Evolutionary conservation across 495 filamentous ascomycete genomes (phyloP).

Genomic region (Aspergillus sclerotioniger): DNA sequence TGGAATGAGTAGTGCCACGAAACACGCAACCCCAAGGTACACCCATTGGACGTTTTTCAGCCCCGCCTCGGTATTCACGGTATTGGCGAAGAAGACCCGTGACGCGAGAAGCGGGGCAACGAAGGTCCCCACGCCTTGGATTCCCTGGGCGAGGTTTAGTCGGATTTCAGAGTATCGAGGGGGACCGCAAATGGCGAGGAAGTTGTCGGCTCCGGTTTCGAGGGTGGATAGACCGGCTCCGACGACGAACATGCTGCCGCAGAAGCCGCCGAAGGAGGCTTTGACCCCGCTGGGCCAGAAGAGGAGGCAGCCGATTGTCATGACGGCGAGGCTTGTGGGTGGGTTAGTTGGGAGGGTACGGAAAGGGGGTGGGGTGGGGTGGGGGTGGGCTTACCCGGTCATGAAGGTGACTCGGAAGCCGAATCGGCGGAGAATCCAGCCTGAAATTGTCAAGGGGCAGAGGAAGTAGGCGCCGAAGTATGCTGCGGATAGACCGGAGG

Average conservation of each 20-base stretch:
- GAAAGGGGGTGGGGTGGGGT: neutral
- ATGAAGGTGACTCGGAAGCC: slow-evolving; percentile 61
- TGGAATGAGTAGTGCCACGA: slow-evolving; percentile 62
- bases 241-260: slow-evolving; percentile 66
- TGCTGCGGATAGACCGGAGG: slow-evolving; percentile 47
- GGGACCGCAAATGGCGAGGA: slow-evolving; percentile 67
- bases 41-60: slow-evolving; percentile 68
- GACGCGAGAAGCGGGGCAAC: slow-evolving; percentile 65
- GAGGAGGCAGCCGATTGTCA: slow-evolving; percentile 61
- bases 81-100: slow-evolving; percentile 64
- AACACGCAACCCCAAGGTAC: slow-evolving; percentile 69
- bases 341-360: slow-evolving; percentile 15
- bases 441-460: slow-evolving; percentile 62
- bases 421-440: slow-evolving; percentile 63
- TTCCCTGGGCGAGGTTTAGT: slow-evolving; percentile 64
- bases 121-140: slow-evolving; percentile 62
- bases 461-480: slow-evolving; percentile 62
- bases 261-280: slow-evolving; percentile 68
- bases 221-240: slow-evolving; percentile 67
- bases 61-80: slow-evolving; percentile 47
- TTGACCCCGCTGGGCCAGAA: slow-evolving; percentile 59
- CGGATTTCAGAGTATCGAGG: slow-evolving; percentile 67
- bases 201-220: slow-evolving; percentile 73
- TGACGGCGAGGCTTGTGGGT: slow-evolving; percentile 55
- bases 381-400: slow-evolving; percentile 9